A percentile compares a stretch with the other conserved stretches of the same genome.
Evolutionary conservation across 164 flowering plant genomes (phyloP).

Genomic region (Nelumbo lutea): DNA sequence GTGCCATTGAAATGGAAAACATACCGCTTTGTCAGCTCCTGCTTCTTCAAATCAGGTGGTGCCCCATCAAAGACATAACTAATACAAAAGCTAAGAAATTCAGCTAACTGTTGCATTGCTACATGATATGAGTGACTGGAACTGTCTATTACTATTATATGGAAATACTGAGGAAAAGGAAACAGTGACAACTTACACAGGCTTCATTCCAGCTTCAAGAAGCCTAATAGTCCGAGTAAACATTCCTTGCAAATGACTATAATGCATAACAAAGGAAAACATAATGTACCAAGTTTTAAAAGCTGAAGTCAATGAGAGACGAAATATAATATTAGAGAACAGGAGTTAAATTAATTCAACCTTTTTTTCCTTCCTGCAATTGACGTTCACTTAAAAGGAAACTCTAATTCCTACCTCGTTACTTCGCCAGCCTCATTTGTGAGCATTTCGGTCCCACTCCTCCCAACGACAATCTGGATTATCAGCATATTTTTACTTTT

Average conservation of each 20-base stretch:
- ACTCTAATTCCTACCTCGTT: conserved; percentile 53
- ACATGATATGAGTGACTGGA: background rate
- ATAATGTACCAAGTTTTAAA: background rate
- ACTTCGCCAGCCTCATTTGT: conserved; percentile 98
- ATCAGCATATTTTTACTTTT: background rate
- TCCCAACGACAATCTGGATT: conserved; percentile 86
- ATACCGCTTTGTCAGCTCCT: conserved; percentile 90
- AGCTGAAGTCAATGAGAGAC: background rate
- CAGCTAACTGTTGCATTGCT: background rate
- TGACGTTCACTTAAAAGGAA: background rate
- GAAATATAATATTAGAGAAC: background rate
- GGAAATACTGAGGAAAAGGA: background rate
- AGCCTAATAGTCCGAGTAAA: conserved; percentile 84
- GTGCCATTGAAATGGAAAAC: conserved; percentile 1
- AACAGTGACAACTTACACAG: conserved; percentile 50
- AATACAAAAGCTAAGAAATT: conserved; percentile 7
- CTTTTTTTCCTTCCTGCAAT: background rate
- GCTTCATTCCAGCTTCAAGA: conserved; percentile 92
- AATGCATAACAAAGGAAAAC: conserved; percentile 1
- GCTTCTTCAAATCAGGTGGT: conserved; percentile 90
- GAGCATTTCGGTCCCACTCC: conserved; percentile 88
- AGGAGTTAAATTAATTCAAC: background rate
- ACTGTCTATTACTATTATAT: background rate
- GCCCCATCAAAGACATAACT: conserved; percentile 96
- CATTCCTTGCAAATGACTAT: conserved; percentile 96